Base-by-base conservation (phyloP, 352 stramenopile genomes). In the Phytopythium vexans region DNA sequence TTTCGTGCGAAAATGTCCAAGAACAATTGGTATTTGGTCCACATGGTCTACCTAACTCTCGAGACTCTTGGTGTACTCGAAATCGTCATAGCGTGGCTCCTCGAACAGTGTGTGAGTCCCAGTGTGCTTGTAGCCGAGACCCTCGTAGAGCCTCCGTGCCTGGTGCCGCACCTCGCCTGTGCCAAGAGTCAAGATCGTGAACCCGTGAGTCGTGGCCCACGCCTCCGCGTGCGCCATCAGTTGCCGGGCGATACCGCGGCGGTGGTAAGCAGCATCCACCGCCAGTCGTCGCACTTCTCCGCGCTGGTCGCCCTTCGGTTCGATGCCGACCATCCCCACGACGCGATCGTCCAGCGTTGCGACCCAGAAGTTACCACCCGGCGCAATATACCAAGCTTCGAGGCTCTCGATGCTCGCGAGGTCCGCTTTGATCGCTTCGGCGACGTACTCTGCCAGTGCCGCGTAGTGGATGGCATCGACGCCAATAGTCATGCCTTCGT, bases 351-450 rank as follows among this genome's bases (percentile, higher is more conserved):
- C 16, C 8, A 16, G 35, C 16, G 48, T 54, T 10, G 48, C 48
- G 35, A 68, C 63, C 63, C 63, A 71, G 35, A 71, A 71, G 43
- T 71, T 62, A 5, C 62, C 63, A 7, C 63, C 63, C 1, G 31
- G 35, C 16, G 14, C 12, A 9, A 62, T 41, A 52, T 62, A 71
- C n/a, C n/a, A n/a, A n/a, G n/a, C n/a, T n/a, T n/a, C n/a, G 6
- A 38, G 11, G n/a, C 51, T 41, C 6, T 59, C 35, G 14, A 71
- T 68, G 37, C 65, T 51, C 0, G 54, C 54, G 32, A 71, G 38
- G 46, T 71, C 63, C 14, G 31, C 52, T 33, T 50, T 48, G 46
- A 67, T 36, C 33, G 49, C 53, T 33, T 50, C 35, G 49, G 50
- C 42, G 42, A 70, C 52, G 54, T 70, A 67, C 35, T 48, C 44